Evolutionary conservation across 768 basidiomycete genomes (phyloP).

Genomic region (Russula brevipes): DNA sequence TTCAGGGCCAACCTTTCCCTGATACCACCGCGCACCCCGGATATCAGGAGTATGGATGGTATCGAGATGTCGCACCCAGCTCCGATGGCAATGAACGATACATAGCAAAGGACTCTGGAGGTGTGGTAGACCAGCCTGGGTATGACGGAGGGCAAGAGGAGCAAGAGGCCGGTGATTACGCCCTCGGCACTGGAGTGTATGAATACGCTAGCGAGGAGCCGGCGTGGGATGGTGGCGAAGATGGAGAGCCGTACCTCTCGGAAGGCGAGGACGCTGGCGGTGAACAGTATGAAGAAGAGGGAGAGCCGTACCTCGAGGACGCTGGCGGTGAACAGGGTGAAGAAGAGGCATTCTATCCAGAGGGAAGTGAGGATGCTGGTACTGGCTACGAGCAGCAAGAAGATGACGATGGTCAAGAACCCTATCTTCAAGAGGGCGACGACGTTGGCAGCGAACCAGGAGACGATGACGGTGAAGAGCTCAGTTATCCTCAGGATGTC

Average conservation of each 20-base stretch:
- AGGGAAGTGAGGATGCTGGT: not conserved
- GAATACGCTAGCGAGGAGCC: too few relatives aligned
- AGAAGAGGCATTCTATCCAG: not conserved
- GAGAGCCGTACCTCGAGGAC: too few relatives aligned
- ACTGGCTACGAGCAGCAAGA: not conserved
- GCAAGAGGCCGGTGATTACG: too few relatives aligned
- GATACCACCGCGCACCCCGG: not conserved
- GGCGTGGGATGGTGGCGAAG: too few relatives aligned
- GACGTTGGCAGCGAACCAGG: not conserved
- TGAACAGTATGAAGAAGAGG: too few relatives aligned
- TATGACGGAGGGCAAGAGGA: too few relatives aligned
- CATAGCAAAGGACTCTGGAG: not conserved
- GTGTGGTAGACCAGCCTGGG: too few relatives aligned
- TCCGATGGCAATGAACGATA: not conserved
- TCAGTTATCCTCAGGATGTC: not conserved
- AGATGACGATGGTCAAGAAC: not conserved
- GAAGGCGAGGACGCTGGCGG: too few relatives aligned
- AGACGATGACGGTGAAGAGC: too few relatives aligned
- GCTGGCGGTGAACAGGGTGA: too few relatives aligned
- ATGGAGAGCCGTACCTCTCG: too few relatives aligned
- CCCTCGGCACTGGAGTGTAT: too few relatives aligned
- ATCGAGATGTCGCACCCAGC: not conserved
- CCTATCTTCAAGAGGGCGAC: not conserved
- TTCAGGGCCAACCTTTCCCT: not conserved
- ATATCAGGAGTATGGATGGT: not conserved